These are phyloP conservation scores for Microcyclospora pomicola DNA, from an alignment of 2,329 filamentous ascomycete genomes.

Conservation along the genomic window DNA sequence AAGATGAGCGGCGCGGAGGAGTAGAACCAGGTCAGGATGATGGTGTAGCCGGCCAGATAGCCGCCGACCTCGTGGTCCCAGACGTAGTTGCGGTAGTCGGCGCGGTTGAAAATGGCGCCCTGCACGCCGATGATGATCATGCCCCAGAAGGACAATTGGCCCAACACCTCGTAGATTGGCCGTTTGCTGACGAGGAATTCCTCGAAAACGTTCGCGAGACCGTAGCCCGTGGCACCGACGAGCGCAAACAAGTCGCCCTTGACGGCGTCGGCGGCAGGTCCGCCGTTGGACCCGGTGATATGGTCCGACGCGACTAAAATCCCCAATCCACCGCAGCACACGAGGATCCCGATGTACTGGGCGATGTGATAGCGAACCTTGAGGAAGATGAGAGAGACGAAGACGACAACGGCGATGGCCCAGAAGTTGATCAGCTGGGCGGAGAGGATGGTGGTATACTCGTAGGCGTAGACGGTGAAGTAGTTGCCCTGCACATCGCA, in stretches of 20 bases:
- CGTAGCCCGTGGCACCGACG: slow-evolving; percentile 80
- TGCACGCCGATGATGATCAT: slow-evolving; percentile 85
- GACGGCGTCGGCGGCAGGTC: slow-evolving; percentile 53
- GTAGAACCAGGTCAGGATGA: slow-evolving; percentile 76
- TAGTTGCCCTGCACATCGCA: slow-evolving; percentile 96
- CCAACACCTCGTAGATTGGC: slow-evolving; percentile 84
- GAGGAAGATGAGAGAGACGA: slow-evolving; percentile 69
- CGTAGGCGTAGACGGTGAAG: slow-evolving; percentile 89
- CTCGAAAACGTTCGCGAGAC: slow-evolving; percentile 78
- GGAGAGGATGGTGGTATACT: slow-evolving; percentile 80
- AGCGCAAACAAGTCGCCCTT: slow-evolving; percentile 91
- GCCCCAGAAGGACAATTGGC: slow-evolving; percentile 78
- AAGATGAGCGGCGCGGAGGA: slow-evolving; percentile 73
- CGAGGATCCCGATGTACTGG: slow-evolving; percentile 73
- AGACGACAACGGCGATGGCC: slow-evolving; percentile 86
- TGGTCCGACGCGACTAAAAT: slow-evolving; percentile 78
- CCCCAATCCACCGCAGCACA: slow-evolving; percentile 85
- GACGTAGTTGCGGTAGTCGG: slow-evolving; percentile 42
- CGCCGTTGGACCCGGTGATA: slow-evolving; percentile 60
- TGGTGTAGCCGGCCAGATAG: slow-evolving; percentile 80
- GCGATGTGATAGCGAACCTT: slow-evolving; percentile 78
- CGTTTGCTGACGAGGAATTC: slow-evolving; percentile 83
- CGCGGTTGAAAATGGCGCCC: slow-evolving; percentile 80
- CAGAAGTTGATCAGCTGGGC: slow-evolving; percentile 97
- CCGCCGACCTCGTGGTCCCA: slow-evolving; percentile 48